Evolutionary conservation across 2,329 filamentous ascomycete species (phyloP), one percentile per base, ranked within the genome.

Genomic region (Penicillium griseofulvum): DNA sequence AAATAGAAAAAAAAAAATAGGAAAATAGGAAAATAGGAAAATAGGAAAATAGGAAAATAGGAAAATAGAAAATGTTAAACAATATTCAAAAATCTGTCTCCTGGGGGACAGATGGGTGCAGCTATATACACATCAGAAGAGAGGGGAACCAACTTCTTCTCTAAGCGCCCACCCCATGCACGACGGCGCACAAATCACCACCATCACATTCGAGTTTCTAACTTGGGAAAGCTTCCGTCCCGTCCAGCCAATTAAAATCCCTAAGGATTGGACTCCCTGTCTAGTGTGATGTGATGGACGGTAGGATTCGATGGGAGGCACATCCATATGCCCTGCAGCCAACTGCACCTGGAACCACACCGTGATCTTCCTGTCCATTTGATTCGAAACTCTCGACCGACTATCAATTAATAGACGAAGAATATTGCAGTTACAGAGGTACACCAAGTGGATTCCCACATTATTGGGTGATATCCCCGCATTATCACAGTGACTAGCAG

Each of bases 1-100:
- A 65, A 67, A 60, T 58, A 67, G 56, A 57, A 65, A 59, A 26
- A 60, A 28, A 28, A 10, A 28, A 31, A 60, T 56, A 68, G 56
- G 59, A 70, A 68, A 71, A 74, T n/a, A n/a, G n/a, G n/a, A n/a
- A n/a, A n/a, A n/a, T n/a, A n/a, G n/a, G n/a, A 62, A 65, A 67
- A 60, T 58, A 67, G 56, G 57, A 65, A 59, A 26, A 60, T 68
- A 71, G 67, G 26, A 73, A 69, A 53, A 60, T 59, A 55, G 55
- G 55, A 61, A 65, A 67, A 60, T 58, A 67, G 55, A 65, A 60
- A 68, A 65, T 52, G 53, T 66, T 64, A 73, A 70, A 73, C 68
- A 71, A 63, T 66, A 61, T 62, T 61, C 60, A 61, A 49, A 59
- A 61, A 46, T 34, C 52, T 36, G 34, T 49, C 31, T 37, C 17